A percentile compares a stretch with the other conserved stretches of the same genome.
These are phyloP conservation scores for Gonium pectorale DNA, from an alignment of 139 green algal species.

Conservation along the genomic window DNA sequence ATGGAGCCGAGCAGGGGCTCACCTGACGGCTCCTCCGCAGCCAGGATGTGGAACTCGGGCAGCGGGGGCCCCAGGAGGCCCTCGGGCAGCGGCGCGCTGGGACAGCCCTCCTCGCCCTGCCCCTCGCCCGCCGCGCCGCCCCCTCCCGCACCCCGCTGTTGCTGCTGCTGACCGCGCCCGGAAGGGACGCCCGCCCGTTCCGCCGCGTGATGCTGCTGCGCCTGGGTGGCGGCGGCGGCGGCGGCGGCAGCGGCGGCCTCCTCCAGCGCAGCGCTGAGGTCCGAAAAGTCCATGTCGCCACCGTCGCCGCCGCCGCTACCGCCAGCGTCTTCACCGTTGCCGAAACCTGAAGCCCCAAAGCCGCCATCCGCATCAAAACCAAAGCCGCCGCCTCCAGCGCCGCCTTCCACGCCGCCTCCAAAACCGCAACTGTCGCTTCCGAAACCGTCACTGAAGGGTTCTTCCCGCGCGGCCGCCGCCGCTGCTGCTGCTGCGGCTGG, in stretches of 20 bases:
- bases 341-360: slow-evolving; percentile 7
- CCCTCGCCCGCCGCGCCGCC: not conserved
- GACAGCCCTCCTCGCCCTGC: not conserved
- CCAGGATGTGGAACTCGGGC: slow-evolving; percentile 72
- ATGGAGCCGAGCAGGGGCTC: too few species aligned
- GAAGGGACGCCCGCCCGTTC: too few species aligned
- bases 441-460: too few species aligned
- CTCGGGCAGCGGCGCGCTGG: not conserved
- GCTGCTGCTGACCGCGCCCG: not conserved
- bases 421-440: too few species aligned
- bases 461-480: too few species aligned
- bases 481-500: not conserved
- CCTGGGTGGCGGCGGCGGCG: not conserved
- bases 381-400: too few species aligned
- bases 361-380: not conserved
- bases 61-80: slow-evolving; percentile 46
- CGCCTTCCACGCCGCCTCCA: too few species aligned
- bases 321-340: not conserved
- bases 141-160: not conserved
- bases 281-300: slow-evolving; percentile 53
- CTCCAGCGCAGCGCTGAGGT: slow-evolving; percentile 64
- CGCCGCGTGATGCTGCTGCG: not conserved
- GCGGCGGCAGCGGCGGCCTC: not conserved
- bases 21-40: slow-evolving; percentile 56
- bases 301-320: not conserved